These are phyloP conservation scores for Rubus parviflorus DNA, from an alignment of 306 rosid genomes.

Conservation along the genomic window DNA sequence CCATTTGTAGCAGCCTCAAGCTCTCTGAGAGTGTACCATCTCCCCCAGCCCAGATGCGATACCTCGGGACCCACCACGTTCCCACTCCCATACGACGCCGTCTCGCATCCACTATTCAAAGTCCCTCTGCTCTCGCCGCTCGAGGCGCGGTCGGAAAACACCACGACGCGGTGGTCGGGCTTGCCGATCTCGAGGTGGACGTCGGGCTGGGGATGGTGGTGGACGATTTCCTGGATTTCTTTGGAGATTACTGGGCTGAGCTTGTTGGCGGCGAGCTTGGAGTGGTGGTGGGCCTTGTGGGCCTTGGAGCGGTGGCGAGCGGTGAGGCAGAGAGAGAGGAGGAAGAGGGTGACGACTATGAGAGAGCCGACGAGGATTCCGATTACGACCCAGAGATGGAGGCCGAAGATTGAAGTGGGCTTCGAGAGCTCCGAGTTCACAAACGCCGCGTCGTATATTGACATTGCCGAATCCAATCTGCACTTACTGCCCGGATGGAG, in stretches of 20 bases:
- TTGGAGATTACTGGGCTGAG: conserved; percentile 61
- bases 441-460: conserved; percentile 80
- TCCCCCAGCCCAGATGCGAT: conserved; percentile 97
- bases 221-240: conserved; percentile 76
- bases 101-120: conserved; percentile 32
- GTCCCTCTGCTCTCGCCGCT: conserved; percentile 80
- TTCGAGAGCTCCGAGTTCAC: conserved; percentile 74
- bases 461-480: conserved; percentile 34
- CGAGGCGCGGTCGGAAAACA: conserved; percentile 64
- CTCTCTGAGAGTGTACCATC: conserved; percentile 91
- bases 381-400: conserved; percentile 87
- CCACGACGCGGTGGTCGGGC: conserved; percentile 65
- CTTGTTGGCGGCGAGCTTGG: background rate
- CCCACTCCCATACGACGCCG: conserved; percentile 54
- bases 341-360: conserved; percentile 73
- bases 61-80: conserved; percentile 83
- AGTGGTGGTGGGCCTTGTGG: background rate
- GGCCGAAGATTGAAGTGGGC: conserved; percentile 84
- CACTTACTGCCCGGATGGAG: background rate
- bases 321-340: conserved; percentile 89
- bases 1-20: conserved; percentile 89
- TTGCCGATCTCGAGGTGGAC: conserved; percentile 75
- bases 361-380: conserved; percentile 84
- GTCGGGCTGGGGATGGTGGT: conserved; percentile 52
- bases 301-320: conserved; percentile 52